A percentile compares a stretch with the other conserved stretches of the same genome.
Conservation (phyloP, 202 grass and related monocot genomes). For the Setaria viridis region DNA sequence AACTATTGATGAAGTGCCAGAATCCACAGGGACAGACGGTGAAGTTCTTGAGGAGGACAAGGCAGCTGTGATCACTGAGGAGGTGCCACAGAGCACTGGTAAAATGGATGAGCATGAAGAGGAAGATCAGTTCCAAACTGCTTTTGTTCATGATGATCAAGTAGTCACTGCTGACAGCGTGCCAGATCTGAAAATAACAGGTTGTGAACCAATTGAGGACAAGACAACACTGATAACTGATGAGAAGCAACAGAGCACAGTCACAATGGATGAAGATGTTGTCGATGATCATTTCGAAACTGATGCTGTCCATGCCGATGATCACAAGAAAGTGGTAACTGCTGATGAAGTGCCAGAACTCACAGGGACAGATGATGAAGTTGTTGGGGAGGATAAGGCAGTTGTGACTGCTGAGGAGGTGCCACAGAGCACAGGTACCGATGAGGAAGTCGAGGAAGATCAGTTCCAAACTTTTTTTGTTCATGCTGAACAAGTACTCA, state of each 20-base stretch:
- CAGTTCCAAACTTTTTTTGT: not conserved
- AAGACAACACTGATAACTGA: not conserved
- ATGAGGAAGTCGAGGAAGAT: not conserved
- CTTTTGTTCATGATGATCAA: not conserved
- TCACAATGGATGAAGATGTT: not conserved
- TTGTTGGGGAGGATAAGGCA: not conserved
- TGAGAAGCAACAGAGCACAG: not conserved
- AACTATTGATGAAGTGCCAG: not conserved
- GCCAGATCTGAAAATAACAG: not conserved
- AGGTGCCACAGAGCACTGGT: not conserved
- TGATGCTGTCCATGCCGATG: not conserved
- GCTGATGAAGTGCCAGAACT: not conserved
- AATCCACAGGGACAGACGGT: not conserved
- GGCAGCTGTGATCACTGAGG: not conserved
- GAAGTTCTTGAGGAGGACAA: conserved; percentile 1
- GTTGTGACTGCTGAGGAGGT: not conserved
- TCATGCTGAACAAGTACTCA: not conserved
- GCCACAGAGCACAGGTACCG: not conserved
- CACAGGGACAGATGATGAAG: not conserved
- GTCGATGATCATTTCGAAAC: not conserved
- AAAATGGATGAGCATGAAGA: not conserved
- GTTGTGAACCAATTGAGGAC: not conserved
- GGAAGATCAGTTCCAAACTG: not conserved
- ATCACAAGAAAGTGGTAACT: not conserved
- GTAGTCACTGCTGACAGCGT: no score